Evolutionary conservation across 345 rosid genomes (phyloP).

Genomic region (Melaleuca alternifolia): DNA sequence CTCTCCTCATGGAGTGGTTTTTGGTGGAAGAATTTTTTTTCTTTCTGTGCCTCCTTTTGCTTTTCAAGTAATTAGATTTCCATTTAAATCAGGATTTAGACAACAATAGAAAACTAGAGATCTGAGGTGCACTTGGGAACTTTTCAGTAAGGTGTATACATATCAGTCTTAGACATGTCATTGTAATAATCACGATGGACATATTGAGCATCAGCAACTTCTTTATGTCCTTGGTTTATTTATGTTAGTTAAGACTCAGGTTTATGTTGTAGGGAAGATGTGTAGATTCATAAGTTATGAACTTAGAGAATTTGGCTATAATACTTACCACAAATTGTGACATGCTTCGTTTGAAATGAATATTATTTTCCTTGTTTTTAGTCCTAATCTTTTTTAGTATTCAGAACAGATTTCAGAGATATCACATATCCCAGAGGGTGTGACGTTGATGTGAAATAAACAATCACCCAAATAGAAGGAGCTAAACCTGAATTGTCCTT

Average conservation of each 20-base stretch:
- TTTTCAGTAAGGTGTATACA: not conserved
- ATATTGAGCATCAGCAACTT: not conserved
- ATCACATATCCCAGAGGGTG: not conserved
- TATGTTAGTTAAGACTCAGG: not conserved
- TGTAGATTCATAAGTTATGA: not conserved
- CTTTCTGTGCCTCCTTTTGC: not conserved
- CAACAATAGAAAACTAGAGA: not conserved
- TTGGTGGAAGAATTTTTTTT: not conserved
- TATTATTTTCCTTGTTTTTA: not conserved
- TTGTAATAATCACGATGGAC: not conserved
- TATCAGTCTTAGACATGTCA: not conserved
- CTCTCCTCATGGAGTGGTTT: not conserved
- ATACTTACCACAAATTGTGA: not conserved
- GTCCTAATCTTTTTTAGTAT: not conserved
- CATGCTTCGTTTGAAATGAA: not conserved
- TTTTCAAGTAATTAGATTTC: not conserved
- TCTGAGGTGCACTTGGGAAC: not conserved
- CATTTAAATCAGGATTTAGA: not conserved
- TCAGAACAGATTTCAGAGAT: not conserved
- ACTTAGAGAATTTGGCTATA: not conserved
- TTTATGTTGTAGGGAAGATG: not conserved
- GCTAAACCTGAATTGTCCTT: not conserved
- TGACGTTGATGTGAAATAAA: not conserved
- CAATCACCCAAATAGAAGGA: not conserved
- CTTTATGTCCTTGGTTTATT: not conserved